These are phyloP conservation scores for Coniochaeta sp. DNA, from an alignment of 2,329 filamentous ascomycete species.

Conservation along the genomic window DNA sequence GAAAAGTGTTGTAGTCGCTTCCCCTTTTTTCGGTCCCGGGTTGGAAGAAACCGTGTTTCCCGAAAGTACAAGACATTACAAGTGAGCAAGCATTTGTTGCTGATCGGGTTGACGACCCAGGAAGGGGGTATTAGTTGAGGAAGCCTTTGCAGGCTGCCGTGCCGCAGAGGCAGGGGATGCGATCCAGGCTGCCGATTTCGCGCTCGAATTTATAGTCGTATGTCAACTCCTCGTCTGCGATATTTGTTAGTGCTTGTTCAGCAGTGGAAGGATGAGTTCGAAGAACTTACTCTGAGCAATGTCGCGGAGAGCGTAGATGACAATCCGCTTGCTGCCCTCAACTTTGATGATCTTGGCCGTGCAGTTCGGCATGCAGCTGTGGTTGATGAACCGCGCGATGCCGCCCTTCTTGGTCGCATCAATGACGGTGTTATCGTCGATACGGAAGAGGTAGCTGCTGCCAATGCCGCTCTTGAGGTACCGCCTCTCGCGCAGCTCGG, in stretches of 20 bases:
- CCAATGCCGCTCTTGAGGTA: constrained; percentile 97
- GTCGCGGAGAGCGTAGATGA: constrained; percentile 95
- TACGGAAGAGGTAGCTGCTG: constrained; percentile 95
- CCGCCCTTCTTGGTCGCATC: constrained; percentile 98
- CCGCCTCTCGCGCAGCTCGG: constrained; percentile 86
- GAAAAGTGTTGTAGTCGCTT: too few species aligned
- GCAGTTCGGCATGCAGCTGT: constrained; percentile 96
- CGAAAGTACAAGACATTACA: neutral
- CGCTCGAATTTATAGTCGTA: constrained; percentile 99
- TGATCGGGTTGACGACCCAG: neutral
- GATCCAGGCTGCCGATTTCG: constrained; percentile 88
- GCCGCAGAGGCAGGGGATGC: constrained; percentile 94
- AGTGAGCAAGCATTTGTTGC: too few species aligned
- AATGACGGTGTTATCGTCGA: constrained; percentile 95
- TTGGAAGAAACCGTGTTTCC: neutral
- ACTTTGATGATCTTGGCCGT: constrained; percentile 99
- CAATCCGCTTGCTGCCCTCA: constrained; percentile 94
- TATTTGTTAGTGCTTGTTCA: constrained; percentile 9
- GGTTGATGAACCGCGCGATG: constrained; percentile 97
- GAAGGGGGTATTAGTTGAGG: constrained; percentile 71
- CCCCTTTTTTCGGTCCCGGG: too few species aligned
- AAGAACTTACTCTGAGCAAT: constrained; percentile 78
- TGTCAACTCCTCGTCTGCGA: constrained; percentile 89
- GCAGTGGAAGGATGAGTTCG: neutral
- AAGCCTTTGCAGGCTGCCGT: constrained; percentile 97